These are phyloP conservation scores for Diaporthe ampelina DNA, from an alignment of 2,329 filamentous ascomycete species.

Conservation along the genomic window DNA sequence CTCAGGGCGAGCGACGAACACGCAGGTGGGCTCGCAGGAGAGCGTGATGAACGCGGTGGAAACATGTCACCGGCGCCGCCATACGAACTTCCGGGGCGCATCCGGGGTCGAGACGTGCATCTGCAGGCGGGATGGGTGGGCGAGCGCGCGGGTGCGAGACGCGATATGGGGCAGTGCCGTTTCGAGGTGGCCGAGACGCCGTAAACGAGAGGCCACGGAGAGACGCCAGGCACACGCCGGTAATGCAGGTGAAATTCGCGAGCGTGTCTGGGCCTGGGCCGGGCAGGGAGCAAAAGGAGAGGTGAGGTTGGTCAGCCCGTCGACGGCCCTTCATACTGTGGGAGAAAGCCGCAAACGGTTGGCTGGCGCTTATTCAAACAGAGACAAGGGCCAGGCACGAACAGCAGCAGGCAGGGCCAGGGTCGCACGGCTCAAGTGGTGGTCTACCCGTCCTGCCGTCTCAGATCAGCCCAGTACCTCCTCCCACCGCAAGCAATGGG, in stretches of 20 bases:
- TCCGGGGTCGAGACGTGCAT: constrained; percentile 22
- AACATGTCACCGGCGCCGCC: constrained; percentile 13
- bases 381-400: constrained; percentile 35
- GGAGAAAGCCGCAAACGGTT: constrained; percentile 33
- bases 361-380: constrained; percentile 37
- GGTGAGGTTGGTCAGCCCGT: constrained; percentile 35
- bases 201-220: constrained; percentile 42
- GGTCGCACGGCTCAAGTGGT: constrained; percentile 24
- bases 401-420: constrained; percentile 3
- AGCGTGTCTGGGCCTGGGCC: constrained; percentile 21
- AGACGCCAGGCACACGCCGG: constrained; percentile 33
- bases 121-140: constrained; percentile 7
- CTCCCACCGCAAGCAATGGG: no score
- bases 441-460: constrained; percentile 18
- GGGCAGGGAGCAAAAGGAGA: constrained; percentile 3
- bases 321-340: constrained; percentile 5
- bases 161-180: constrained; percentile 44
- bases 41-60: constrained; percentile 12
- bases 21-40: not conserved
- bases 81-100: constrained; percentile 8
- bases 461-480: constrained; percentile 29
- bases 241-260: constrained; percentile 10
- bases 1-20: constrained; percentile 26
- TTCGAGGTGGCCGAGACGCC: constrained; percentile 40
- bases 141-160: constrained; percentile 33